Percentiles rank a stretch among this genome's conserved stretches.
phyloP scores from a whole-genome alignment of 2,329 filamentous ascomycete genomes.

The Ascochyta fabae region DNA sequence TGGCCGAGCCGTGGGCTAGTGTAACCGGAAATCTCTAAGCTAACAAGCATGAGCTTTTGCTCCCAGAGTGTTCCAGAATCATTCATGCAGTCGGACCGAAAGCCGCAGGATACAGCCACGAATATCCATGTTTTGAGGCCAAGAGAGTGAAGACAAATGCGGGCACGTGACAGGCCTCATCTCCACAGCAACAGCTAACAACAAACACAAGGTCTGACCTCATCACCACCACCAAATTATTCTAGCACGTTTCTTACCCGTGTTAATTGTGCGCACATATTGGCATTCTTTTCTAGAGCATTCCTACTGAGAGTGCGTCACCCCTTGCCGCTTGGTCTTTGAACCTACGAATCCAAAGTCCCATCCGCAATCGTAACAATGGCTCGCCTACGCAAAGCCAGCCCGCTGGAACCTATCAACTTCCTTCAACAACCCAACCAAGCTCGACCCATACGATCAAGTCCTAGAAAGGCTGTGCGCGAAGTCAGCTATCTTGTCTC shows the following conservation, averaged over 20 bases:
- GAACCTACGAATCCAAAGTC: neutral
- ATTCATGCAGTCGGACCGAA: neutral
- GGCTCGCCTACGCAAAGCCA: constrained; percentile 46
- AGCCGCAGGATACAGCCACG: neutral
- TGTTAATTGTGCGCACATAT: neutral
- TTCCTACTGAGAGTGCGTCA: neutral
- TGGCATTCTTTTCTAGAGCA: neutral
- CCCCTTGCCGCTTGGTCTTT: neutral
- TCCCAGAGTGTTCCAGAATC: neutral
- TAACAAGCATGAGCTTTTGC: neutral
- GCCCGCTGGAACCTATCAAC: constrained; percentile 30
- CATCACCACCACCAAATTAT: constrained; percentile 13
- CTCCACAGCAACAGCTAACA: constrained; percentile 8
- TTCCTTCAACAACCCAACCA: constrained; percentile 26
- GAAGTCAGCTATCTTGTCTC: constrained; percentile 32
- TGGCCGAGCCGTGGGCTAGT: no score
- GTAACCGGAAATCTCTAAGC: neutral
- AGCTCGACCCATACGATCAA: constrained; percentile 30
- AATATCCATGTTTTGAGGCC: neutral
- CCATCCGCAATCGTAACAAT: constrained; percentile 22
- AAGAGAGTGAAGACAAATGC: neutral
- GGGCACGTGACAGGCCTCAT: constrained; percentile 6
- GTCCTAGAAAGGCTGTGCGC: constrained; percentile 36
- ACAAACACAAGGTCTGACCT: constrained; percentile 13
- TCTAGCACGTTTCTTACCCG: neutral